A percentile compares a stretch with the other conserved stretches of the same genome.
These are phyloP conservation scores for Chaetothyriales sp. DNA, from an alignment of 2,329 filamentous ascomycete genomes.

Conservation along the genomic window DNA sequence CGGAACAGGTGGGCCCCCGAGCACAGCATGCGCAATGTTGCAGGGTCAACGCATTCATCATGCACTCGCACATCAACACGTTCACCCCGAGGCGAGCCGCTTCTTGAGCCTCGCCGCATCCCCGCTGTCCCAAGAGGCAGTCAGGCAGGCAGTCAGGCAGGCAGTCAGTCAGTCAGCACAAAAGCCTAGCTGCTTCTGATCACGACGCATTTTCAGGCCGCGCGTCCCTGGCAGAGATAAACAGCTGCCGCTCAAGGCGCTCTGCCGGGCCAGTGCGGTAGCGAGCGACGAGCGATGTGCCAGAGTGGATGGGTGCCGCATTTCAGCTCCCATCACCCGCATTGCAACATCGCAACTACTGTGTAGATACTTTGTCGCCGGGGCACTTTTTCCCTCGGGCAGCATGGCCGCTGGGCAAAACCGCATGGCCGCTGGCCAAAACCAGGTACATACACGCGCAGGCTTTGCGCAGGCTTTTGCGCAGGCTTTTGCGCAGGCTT, in stretches of 20 bases:
- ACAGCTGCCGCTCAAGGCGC: neutral
- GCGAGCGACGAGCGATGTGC: neutral
- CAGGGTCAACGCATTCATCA: no score
- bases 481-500: neutral
- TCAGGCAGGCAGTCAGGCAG: no score
- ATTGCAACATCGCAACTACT: neutral
- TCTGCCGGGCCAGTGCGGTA: neutral
- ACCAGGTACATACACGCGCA: no score
- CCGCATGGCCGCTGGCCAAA: no score
- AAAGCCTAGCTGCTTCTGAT: neutral
- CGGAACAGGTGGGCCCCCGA: no score
- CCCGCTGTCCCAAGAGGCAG: neutral
- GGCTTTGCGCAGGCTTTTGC: neutral
- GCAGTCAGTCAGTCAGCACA: neutral
- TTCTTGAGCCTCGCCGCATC: neutral
- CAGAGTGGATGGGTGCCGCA: neutral
- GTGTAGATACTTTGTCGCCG: no score
- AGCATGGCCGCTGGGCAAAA: no score
- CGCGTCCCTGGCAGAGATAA: neutral
- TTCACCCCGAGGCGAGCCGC: neutral
- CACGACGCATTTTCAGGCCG: neutral
- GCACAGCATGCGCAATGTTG: no score
- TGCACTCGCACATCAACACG: no score
- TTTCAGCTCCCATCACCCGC: neutral
- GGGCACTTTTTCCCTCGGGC: no score